Evolutionary conservation across 768 basidiomycete species (phyloP).

Genomic region (Heimioporus sp.): DNA sequence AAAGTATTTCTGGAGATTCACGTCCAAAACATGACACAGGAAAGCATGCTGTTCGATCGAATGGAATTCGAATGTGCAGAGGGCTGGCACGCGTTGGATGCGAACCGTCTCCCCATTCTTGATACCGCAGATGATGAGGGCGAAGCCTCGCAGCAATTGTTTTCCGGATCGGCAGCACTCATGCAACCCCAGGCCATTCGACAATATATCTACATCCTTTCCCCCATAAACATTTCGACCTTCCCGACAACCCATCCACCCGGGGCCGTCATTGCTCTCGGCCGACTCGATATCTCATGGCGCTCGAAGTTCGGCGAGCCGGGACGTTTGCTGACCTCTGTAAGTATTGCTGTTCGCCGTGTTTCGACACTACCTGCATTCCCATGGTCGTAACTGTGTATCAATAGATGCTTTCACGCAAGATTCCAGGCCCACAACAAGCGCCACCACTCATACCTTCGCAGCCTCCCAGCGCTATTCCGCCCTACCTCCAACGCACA

Average conservation of each 20-base stretch:
- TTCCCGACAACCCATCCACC: constrained; percentile 53
- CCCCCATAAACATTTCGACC: constrained; percentile 43
- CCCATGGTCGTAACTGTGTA: background rate
- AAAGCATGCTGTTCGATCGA: constrained; percentile 75
- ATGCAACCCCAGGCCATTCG: constrained; percentile 84
- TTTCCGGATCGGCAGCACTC: constrained; percentile 61
- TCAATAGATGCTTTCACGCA: constrained; percentile 68
- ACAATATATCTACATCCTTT: constrained; percentile 86
- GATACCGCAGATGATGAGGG: background rate
- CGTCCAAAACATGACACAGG: constrained; percentile 82
- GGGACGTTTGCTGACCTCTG: constrained; percentile 83
- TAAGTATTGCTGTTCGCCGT: constrained; percentile 23
- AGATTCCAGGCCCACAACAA: constrained; percentile 57
- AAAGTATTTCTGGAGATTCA: constrained; percentile 92
- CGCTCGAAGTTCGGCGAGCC: constrained; percentile 81
- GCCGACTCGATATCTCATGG: constrained; percentile 90
- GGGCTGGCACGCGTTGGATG: constrained; percentile 60
- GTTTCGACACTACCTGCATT: background rate
- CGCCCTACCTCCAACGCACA: constrained; percentile 68
- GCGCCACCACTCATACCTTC: constrained; percentile 22
- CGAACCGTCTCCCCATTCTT: constrained; percentile 37
- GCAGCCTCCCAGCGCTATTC: constrained; percentile 69
- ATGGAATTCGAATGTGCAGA: constrained; percentile 76
- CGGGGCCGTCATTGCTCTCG: constrained; percentile 75
- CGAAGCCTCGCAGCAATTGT: constrained; percentile 38